Conservation (phyloP, 2,329 filamentous ascomycete genomes). For the Fusarium proliferatum region DNA sequence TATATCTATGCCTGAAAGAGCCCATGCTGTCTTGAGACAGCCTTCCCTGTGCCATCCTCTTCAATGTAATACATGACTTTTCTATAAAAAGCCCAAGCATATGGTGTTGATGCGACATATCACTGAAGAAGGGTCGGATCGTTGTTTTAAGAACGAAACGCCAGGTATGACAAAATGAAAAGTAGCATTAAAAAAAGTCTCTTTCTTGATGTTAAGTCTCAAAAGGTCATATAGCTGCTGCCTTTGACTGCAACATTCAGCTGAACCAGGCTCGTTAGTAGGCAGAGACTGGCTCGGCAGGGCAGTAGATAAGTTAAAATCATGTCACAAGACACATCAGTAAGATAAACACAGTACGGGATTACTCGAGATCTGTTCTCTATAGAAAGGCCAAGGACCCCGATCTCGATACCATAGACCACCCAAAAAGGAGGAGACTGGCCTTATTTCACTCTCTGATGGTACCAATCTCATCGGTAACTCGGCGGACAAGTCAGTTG, state of each 20-base stretch:
- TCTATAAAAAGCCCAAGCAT: background rate
- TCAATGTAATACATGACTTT: background rate
- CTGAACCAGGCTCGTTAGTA: background rate
- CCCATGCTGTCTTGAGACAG: background rate
- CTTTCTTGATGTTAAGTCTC: too few species aligned
- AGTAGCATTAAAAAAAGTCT: background rate
- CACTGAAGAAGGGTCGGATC: background rate
- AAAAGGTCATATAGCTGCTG: background rate
- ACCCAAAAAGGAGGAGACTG: background rate
- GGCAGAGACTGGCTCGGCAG: background rate
- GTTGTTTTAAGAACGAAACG: too few species aligned
- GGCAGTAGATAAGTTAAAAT: background rate
- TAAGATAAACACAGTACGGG: background rate
- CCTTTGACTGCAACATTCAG: background rate
- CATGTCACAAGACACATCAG: background rate
- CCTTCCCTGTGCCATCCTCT: background rate
- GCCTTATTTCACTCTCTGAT: background rate
- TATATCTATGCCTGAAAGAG: background rate
- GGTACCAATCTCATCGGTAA: background rate
- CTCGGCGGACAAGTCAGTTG: background rate
- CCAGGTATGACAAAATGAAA: background rate
- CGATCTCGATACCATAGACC: background rate
- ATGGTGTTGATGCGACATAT: background rate
- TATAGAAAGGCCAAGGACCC: background rate
- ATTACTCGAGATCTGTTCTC: background rate